Conservation (phyloP, 768 basidiomycete species). For the Pleurotus giganteus region DNA sequence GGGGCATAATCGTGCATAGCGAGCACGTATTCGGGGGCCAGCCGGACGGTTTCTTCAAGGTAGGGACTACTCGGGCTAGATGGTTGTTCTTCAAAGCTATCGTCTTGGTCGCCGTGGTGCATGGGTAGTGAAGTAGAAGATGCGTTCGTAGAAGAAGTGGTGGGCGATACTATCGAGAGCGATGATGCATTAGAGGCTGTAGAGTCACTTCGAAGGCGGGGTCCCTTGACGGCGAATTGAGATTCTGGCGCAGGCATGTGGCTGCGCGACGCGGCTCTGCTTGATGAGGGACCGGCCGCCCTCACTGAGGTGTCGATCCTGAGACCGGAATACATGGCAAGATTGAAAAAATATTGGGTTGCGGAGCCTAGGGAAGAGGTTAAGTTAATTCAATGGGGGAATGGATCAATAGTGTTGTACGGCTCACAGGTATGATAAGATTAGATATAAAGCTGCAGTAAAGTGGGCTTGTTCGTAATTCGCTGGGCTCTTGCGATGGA, state of each 20-base stretch:
- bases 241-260: constrained; percentile 11
- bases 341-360: constrained; percentile 1
- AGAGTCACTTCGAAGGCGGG: constrained; percentile 48
- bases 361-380: not conserved
- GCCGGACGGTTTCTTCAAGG: constrained; percentile 48
- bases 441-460: constrained; percentile 4
- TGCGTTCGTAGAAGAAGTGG: constrained; percentile 52
- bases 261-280: constrained; percentile 29
- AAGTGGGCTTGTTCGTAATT: not conserved
- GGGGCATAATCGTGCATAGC: constrained; percentile 92
- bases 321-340: constrained; percentile 45
- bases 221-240: constrained; percentile 6
- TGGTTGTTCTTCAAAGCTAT: constrained; percentile 11
- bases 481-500: not conserved
- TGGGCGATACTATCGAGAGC: constrained; percentile 53
- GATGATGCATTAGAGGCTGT: constrained; percentile 58
- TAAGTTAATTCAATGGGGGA: not conserved
- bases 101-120: constrained; percentile 25
- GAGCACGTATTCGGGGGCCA: constrained; percentile 70
- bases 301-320: constrained; percentile 46
- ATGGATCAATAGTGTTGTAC: not conserved
- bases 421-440: constrained; percentile 9
- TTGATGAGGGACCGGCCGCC: constrained; percentile 25
- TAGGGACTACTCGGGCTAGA: constrained; percentile 40
- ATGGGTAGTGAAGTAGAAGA: constrained; percentile 49